Evolutionary conservation across 352 stramenopile genomes (phyloP).

Genomic region (Globisporangium solare): DNA sequence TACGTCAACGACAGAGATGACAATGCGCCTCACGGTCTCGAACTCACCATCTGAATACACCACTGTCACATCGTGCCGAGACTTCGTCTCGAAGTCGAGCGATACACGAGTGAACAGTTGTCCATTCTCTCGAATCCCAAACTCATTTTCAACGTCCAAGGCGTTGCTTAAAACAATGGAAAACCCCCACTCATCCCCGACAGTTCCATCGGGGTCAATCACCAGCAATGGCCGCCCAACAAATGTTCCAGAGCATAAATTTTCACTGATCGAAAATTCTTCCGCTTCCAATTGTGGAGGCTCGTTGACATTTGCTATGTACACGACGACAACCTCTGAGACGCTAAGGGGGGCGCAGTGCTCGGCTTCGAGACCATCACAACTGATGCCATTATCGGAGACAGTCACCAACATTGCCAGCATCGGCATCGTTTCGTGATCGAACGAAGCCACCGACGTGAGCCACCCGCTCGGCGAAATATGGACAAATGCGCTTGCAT

Average conservation of each 20-base stretch:
- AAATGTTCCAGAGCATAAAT: slow-evolving; percentile 29
- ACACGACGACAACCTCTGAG: slow-evolving; percentile 1
- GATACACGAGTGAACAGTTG: slow-evolving; percentile 30
- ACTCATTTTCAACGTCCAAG: slow-evolving; percentile 16
- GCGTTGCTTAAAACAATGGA: slow-evolving; percentile 19
- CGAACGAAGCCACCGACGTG: slow-evolving; percentile 12
- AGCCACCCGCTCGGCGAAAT: slow-evolving; percentile 11
- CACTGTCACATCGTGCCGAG: neutral
- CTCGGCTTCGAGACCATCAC: slow-evolving; percentile 10
- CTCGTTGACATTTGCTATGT: slow-evolving; percentile 42
- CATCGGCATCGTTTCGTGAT: slow-evolving; percentile 30
- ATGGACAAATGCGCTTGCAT: slow-evolving; percentile 24
- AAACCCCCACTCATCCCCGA: slow-evolving; percentile 25
- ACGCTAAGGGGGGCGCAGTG: slow-evolving; percentile 5
- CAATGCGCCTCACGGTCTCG: slow-evolving; percentile 13
- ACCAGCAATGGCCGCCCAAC: slow-evolving; percentile 41
- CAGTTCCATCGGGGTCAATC: slow-evolving; percentile 35
- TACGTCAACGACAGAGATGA: slow-evolving; percentile 37
- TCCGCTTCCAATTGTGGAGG: slow-evolving; percentile 21
- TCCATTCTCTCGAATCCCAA: slow-evolving; percentile 35
- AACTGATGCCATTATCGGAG: slow-evolving; percentile 32
- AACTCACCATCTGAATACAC: slow-evolving; percentile 26
- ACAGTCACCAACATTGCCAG: slow-evolving; percentile 30
- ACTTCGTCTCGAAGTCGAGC: slow-evolving; percentile 32
- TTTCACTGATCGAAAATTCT: slow-evolving; percentile 32